A percentile compares a stretch with the other conserved stretches of the same genome.
These are phyloP conservation scores for Coemansia sp. DNA, from an alignment of 192 early-diverging fungal species.

Conservation along the genomic window DNA sequence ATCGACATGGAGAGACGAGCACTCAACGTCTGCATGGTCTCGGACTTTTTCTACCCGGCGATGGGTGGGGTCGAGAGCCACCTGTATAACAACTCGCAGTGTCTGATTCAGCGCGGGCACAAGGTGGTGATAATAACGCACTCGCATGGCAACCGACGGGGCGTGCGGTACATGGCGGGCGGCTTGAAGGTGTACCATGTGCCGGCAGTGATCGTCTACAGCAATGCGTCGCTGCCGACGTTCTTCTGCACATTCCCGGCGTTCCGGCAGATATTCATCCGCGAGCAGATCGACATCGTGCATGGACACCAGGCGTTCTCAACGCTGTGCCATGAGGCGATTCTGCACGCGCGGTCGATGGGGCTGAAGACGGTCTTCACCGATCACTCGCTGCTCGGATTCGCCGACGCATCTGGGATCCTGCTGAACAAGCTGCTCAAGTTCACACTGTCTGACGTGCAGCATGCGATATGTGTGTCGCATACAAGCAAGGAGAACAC, in stretches of 20 bases:
- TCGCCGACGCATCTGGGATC: slow-evolving; percentile 89
- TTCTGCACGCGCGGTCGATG: slow-evolving; percentile 94
- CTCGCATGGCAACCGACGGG: slow-evolving; percentile 74
- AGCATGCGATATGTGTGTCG: slow-evolving; percentile 97
- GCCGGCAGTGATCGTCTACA: slow-evolving; percentile 78
- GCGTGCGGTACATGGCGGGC: slow-evolving; percentile 87
- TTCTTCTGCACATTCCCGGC: slow-evolving; percentile 89
- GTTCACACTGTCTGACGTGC: slow-evolving; percentile 94
- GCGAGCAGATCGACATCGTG: slow-evolving; percentile 91
- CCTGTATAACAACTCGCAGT: slow-evolving; percentile 86
- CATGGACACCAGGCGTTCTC: slow-evolving; percentile 98
- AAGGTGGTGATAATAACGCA: slow-evolving; percentile 96
- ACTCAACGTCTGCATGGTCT: slow-evolving; percentile 75
- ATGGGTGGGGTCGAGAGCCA: slow-evolving; percentile 96
- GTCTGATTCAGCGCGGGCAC: slow-evolving; percentile 87
- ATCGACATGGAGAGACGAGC: slow-evolving; percentile 8
- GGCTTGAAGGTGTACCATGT: slow-evolving; percentile 97
- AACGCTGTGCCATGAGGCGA: slow-evolving; percentile 90
- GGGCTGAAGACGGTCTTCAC: slow-evolving; percentile 92
- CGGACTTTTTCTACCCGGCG: slow-evolving; percentile 97
- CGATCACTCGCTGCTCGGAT: slow-evolving; percentile 97
- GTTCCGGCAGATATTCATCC: slow-evolving; percentile 86
- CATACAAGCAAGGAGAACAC: slow-evolving; percentile 99
- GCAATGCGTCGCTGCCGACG: slow-evolving; percentile 89
- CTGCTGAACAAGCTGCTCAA: slow-evolving; percentile 96